A percentile compares a stretch with the other conserved stretches of the same genome.
These are phyloP conservation scores for Tetrapisispora pingtungensis DNA, from an alignment of 805 yeast genomes.

Conservation along the genomic window DNA sequence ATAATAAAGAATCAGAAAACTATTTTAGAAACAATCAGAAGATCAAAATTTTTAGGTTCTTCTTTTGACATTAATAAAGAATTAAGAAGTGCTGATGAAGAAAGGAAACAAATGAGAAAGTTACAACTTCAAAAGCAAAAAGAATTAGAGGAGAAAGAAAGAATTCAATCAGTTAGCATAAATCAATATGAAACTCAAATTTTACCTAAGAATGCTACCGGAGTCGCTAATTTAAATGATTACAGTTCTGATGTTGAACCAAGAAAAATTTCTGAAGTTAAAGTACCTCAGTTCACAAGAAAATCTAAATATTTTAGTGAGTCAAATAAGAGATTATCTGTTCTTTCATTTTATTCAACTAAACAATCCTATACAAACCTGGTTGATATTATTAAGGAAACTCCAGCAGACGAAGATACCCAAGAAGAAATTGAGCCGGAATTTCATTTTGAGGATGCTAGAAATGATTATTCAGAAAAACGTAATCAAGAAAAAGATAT, in stretches of 20 bases:
- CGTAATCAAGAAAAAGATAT: slow-evolving; percentile 5
- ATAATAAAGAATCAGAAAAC: slow-evolving; percentile 22
- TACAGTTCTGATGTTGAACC: slow-evolving; percentile 28
- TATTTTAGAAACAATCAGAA: slow-evolving; percentile 35
- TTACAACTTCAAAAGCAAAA: slow-evolving; percentile 3
- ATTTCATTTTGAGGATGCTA: slow-evolving; percentile 20
- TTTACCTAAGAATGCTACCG: slow-evolving; percentile 23
- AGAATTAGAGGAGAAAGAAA: slow-evolving; percentile 4
- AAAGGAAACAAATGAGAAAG: background rate
- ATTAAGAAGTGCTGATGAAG: slow-evolving; percentile 13
- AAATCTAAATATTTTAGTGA: slow-evolving; percentile 52
- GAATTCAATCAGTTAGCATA: slow-evolving; percentile 9
- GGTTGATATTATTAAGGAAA: slow-evolving; percentile 33
- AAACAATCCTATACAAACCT: slow-evolving; percentile 54
- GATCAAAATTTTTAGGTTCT: slow-evolving; percentile 37
- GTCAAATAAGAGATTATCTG: slow-evolving; percentile 58
- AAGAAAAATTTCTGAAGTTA: slow-evolving; percentile 49
- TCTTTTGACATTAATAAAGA: slow-evolving; percentile 30
- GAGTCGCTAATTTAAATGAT: slow-evolving; percentile 16
- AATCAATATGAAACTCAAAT: slow-evolving; percentile 13
- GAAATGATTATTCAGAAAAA: slow-evolving; percentile 13
- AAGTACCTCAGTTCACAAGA: slow-evolving; percentile 63
- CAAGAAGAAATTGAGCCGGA: slow-evolving; percentile 17
- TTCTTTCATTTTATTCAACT: slow-evolving; percentile 63
- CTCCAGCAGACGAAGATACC: slow-evolving; percentile 2